phyloP scores from a whole-genome alignment of 495 filamentous ascomycete species.

The Daldinia vernicosa region DNA sequence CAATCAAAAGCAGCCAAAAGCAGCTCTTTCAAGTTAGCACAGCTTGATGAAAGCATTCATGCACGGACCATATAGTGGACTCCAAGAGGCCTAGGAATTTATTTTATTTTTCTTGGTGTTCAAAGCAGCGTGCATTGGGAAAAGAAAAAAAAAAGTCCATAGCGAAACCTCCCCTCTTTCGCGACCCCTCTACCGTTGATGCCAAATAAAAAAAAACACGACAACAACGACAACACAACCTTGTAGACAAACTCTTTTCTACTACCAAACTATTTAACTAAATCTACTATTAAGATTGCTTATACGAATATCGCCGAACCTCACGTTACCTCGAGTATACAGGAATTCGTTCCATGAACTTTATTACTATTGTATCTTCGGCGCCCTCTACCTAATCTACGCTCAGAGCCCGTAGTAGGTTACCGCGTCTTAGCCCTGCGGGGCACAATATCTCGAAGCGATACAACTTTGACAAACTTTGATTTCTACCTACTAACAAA shows the following conservation, averaged over 20 bases:
- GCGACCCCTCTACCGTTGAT: constrained; percentile 37
- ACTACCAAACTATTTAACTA: constrained; percentile 9
- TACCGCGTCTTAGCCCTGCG: constrained; percentile 44
- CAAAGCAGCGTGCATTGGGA: neutral
- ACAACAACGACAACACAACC: constrained; percentile 15
- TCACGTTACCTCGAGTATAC: neutral
- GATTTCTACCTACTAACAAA: constrained; percentile 8
- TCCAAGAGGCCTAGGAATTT: neutral
- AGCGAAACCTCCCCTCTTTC: constrained; percentile 36
- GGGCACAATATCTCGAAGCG: constrained; percentile 34
- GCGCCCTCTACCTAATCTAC: constrained; percentile 2
- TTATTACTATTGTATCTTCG: constrained; percentile 5
- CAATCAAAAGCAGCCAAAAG: neutral
- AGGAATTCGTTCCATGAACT: neutral
- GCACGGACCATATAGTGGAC: constrained; percentile 1
- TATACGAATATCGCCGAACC: constrained; percentile 9
- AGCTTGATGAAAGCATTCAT: neutral
- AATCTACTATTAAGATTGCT: constrained; percentile 17
- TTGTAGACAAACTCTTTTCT: neutral
- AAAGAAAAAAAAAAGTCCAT: constrained; percentile 30
- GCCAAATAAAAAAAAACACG: constrained; percentile 27
- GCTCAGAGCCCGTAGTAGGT: constrained; percentile 7
- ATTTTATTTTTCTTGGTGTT: constrained; percentile 7
- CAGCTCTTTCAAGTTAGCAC: constrained; percentile 17
- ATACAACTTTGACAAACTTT: constrained; percentile 24